Evolutionary conservation across 257 asterid genomes (phyloP).

Genomic region (Leonotis leonurus): DNA sequence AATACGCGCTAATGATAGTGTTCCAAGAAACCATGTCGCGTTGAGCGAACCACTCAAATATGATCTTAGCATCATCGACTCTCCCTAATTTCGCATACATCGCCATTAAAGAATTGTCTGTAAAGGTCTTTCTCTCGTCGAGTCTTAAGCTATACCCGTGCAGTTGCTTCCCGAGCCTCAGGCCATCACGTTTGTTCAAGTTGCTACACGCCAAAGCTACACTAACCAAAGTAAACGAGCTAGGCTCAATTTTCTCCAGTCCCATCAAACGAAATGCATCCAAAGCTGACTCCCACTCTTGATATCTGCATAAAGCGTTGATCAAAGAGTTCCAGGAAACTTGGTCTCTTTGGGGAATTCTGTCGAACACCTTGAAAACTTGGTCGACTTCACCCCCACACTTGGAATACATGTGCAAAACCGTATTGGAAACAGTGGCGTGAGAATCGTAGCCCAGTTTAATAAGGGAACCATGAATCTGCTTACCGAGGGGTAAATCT

Average conservation of each 20-base stretch:
- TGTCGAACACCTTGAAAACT: conserved; percentile 59
- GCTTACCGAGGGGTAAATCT: conserved; percentile 56
- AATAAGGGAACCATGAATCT: conserved; percentile 50
- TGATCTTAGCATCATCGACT: conserved; percentile 40
- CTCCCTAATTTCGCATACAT: conserved; percentile 81
- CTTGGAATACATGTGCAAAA: conserved; percentile 57
- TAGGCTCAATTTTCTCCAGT: conserved; percentile 46
- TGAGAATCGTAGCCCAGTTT: conserved; percentile 52
- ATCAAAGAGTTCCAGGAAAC: conserved; percentile 85
- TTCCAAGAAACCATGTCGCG: conserved; percentile 85
- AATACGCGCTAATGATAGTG: conserved; percentile 50
- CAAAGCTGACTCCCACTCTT: conserved; percentile 70
- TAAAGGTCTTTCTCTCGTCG: conserved; percentile 53
- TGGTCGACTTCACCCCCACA: conserved; percentile 38
- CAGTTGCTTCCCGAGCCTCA: conserved; percentile 75
- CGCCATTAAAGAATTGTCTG: conserved; percentile 67
- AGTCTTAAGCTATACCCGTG: conserved; percentile 58
- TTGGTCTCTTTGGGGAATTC: conserved; percentile 65
- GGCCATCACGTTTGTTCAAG: conserved; percentile 38
- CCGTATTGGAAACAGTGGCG: conserved; percentile 64
- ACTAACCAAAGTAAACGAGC: conserved; percentile 74
- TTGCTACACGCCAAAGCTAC: conserved; percentile 74
- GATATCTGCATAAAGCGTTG: conserved; percentile 59
- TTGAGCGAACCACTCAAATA: conserved; percentile 43
- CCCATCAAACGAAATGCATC: conserved; percentile 62